phyloP scores from a whole-genome alignment of 1,139 yeast genomes.

The Hansenula sp. region DNA sequence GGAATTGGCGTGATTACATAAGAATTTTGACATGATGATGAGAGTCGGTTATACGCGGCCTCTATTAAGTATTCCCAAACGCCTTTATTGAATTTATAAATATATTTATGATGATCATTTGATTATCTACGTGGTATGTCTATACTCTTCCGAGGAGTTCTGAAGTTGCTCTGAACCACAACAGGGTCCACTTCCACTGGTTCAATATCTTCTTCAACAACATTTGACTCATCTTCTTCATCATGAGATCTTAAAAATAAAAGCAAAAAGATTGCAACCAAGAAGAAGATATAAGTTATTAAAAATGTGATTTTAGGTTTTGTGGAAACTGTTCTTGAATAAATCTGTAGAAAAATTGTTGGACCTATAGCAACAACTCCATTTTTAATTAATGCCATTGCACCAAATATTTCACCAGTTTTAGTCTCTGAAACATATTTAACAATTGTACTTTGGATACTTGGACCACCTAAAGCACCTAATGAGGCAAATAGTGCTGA shows the following conservation, averaged over 20 bases:
- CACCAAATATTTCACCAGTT: conserved; percentile 47
- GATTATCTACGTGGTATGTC: no score
- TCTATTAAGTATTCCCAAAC: no score
- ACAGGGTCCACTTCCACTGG: no score
- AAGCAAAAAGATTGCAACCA: conserved; percentile 5
- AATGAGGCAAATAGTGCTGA: conserved; percentile 40
- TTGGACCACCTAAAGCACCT: conserved; percentile 44
- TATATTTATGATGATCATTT: no score
- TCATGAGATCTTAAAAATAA: neutral
- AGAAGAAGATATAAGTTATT: conserved; percentile 12
- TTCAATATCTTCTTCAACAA: no score
- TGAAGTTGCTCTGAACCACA: no score
- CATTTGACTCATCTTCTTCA: no score
- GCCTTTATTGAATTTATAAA: no score
- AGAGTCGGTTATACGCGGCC: no score
- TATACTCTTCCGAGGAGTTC: no score
- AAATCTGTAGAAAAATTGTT: conserved; percentile 29
- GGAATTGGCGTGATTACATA: no score
- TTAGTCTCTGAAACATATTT: conserved; percentile 43
- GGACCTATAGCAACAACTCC: conserved; percentile 32
- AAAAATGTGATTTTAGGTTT: conserved; percentile 24
- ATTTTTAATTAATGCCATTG: conserved; percentile 38
- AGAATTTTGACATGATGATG: no score
- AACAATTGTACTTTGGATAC: conserved; percentile 43
- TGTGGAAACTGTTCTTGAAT: conserved; percentile 27